These are phyloP conservation scores for Aspergillus coremiiformis DNA, from an alignment of 495 filamentous ascomycete species.

Conservation along the genomic window DNA sequence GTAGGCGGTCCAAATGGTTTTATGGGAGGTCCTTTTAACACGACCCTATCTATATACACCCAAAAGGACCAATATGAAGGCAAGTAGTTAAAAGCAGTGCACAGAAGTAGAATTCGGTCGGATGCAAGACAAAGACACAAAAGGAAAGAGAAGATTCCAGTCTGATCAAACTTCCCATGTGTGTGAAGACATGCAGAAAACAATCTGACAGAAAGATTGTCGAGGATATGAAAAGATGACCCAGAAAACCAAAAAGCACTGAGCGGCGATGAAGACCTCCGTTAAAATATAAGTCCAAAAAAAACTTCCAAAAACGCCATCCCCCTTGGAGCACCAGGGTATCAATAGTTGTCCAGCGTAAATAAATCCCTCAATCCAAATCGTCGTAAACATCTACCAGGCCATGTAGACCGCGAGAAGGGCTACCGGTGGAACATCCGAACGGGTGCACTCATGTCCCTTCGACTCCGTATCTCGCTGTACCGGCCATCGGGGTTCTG, in stretches of 20 bases:
- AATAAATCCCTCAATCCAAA: not conserved
- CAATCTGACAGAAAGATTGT: not conserved
- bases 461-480: slow-evolving; percentile 24
- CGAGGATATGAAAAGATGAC: not conserved
- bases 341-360: slow-evolving; percentile 8
- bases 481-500: slow-evolving; percentile 24
- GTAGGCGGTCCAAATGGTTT: too few species aligned
- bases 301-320: slow-evolving; percentile 12
- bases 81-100: too few species aligned
- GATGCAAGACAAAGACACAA: too few species aligned
- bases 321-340: slow-evolving; percentile 15
- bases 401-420: not conserved
- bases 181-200: too few species aligned
- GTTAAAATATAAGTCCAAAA: not conserved
- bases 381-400: not conserved
- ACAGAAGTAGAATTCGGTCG: too few species aligned
- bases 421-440: slow-evolving; percentile 30
- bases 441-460: slow-evolving; percentile 37
- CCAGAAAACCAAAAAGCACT: not conserved
- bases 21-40: too few species aligned
- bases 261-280: not conserved
- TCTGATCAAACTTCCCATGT: too few species aligned
- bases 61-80: too few species aligned
- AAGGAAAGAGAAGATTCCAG: too few species aligned
- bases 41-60: too few species aligned